Evolutionary conservation across 2,329 filamentous ascomycete genomes (phyloP), one percentile per base, ranked within the genome.

Genomic region (Akanthomyces dipterigenus): DNA sequence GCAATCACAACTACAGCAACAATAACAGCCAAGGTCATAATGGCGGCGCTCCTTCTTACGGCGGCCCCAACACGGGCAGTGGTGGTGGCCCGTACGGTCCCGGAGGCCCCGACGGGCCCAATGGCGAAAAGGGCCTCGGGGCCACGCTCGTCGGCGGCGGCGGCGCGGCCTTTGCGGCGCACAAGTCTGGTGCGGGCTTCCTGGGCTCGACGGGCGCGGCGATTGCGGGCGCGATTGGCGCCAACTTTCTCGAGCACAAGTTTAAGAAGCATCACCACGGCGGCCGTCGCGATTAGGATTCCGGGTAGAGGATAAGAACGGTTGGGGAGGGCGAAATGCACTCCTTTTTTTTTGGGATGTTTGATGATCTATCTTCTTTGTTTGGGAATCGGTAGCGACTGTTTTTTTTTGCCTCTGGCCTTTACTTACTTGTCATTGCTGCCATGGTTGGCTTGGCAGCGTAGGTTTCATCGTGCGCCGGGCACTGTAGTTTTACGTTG

Each of bases 121-220:
- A 75, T 45, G 73, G 73, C 48, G 82, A 85, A n/a, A 80, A 82
- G 53, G 83, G 83, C 38, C 76, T 86, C 20, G 82, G 81, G 4
- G 80, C 82, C 1, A 78, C 82, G 3, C 67, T 85, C 28, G 65
- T 81, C 1, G 82, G 82, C 24, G 79, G 80, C 58, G 81, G 77
- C 20, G 81, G 76, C 1, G 82, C 80, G n/a, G 82, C 78, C 8
- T 83, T 78, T 67, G 75, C 81, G 0, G 82, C 80, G 0, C 78
- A 83, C 70, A 78, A 81, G 65, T 71, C 81, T 22, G 83, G 82
- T 14, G 80, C 79, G 31, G 82, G 82, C 20, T 64, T 78, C 40
- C 68, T 85, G 28, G 79, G 80, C 24, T 82, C 79, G 2, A 67
- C 83, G 2, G 80, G 77, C 8, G 81, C 80, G 12, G 75, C 78